These are phyloP conservation scores for Paspalum notatum DNA, from an alignment of 176 grass and related monocot species.

Conservation along the genomic window DNA sequence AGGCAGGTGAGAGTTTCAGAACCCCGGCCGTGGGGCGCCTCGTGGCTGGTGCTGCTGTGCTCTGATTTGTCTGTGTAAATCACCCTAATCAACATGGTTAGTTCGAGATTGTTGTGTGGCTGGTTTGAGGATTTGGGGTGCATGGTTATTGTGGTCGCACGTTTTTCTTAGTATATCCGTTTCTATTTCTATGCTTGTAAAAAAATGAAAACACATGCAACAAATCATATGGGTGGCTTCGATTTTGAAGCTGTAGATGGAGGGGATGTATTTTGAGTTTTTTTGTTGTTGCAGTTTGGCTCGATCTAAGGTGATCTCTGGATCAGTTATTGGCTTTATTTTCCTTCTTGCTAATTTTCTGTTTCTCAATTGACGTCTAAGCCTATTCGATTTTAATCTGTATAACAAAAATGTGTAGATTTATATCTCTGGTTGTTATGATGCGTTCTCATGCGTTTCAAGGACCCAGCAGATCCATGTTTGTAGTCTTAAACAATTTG, in stretches of 20 bases:
- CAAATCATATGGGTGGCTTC: neutral
- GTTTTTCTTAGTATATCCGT: neutral
- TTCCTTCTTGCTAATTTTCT: neutral
- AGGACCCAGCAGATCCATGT: neutral
- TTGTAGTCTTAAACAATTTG: neutral
- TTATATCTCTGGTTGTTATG: neutral
- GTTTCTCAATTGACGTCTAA: neutral
- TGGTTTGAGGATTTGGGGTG: neutral
- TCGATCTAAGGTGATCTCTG: neutral
- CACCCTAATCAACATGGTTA: neutral
- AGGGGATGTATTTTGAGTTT: neutral
- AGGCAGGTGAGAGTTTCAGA: constrained; percentile 62
- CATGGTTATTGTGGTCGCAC: neutral
- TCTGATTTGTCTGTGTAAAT: neutral
- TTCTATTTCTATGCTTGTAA: neutral
- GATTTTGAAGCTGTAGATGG: constrained; percentile 17
- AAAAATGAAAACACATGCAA: neutral
- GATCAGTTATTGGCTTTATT: neutral
- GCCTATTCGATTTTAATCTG: neutral
- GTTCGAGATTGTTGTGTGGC: neutral
- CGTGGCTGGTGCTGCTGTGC: neutral
- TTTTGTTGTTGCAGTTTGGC: constrained; percentile 10
- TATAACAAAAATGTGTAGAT: neutral
- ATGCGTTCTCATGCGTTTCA: neutral
- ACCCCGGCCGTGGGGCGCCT: no score